These are phyloP conservation scores for Globisporangium cylindrosporum DNA, from an alignment of 352 stramenopile species.

Conservation along the genomic window DNA sequence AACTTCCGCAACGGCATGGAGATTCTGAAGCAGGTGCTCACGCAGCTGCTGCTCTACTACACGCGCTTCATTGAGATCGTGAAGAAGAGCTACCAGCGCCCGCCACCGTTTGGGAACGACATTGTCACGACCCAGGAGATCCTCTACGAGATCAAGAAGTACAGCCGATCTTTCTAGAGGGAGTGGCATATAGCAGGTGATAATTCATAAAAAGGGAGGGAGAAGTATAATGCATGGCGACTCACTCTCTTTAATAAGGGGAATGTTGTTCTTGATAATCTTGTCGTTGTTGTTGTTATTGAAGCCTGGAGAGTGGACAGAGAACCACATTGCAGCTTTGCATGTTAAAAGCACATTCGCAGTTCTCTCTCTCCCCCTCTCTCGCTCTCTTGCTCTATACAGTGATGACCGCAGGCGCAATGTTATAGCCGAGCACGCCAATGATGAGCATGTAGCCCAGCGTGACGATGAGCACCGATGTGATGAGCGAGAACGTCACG, in stretches of 20 bases:
- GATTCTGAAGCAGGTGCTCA: slow-evolving; percentile 98
- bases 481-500: slow-evolving; percentile 83
- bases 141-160: slow-evolving; percentile 98
- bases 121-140: slow-evolving; percentile 96
- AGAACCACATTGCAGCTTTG: background rate
- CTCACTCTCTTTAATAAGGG: background rate
- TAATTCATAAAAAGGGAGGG: no score
- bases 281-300: background rate
- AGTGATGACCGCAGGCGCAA: slow-evolving; percentile 37
- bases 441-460: slow-evolving; percentile 85
- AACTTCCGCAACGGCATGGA: slow-evolving; percentile 99
- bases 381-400: slow-evolving; percentile 4
- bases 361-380: slow-evolving; percentile 9
- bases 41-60: slow-evolving; percentile 98
- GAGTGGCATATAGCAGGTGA: no score
- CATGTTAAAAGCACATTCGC: background rate
- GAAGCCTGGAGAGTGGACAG: background rate
- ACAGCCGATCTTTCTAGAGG: slow-evolving; percentile 90
- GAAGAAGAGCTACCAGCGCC: slow-evolving; percentile 86
- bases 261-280: background rate
- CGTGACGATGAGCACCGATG: slow-evolving; percentile 82
- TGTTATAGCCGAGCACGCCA: slow-evolving; percentile 74
- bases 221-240: no score
- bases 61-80: slow-evolving; percentile 97
- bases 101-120: slow-evolving; percentile 89